Base-by-base conservation (phyloP, 202 grass and related monocot species). In the Eragrostis tef region DNA sequence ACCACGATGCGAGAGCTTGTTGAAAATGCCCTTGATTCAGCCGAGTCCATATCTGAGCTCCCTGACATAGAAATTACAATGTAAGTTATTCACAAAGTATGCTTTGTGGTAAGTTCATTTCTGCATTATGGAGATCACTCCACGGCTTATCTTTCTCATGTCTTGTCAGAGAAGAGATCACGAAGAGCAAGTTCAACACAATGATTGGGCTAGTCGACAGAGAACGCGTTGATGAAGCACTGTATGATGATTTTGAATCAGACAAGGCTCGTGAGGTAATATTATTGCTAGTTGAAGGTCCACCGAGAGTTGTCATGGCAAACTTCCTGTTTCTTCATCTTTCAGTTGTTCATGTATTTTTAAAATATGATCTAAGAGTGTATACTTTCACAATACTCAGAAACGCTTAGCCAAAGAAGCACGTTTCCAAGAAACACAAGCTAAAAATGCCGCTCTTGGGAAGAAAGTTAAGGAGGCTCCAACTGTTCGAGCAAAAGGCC, bases 241-340 rank as follows among this genome's bases (percentile, higher is more conserved):
- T 98, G 22, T 94, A 94, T 82, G 95, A 98, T 93, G 95, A 94
- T 86, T 98, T 98, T 94, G 95, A 98, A 71, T 94, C 92, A 54
- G 77, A 74, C 73, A 98, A 98, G 81, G 92, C 82, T 86, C 92
- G 95, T 42, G 95, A 98, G 95, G 95, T 98, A 82, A 41, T 26
- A 45, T 48, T 88, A 16, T 2, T 16, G 47, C 25, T 52, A 36
- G 60, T 34, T 50, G 59, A 73, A 50, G 29, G 5, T 77, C 53
- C 17, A 44, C 64, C 16, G 16, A 27, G 62, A 70, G 25, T 27
- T 39, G 26, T 45, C 9, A 16, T 71, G 79, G 14, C 20, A 50
- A 29, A 42, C 43, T 62, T 80, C 3, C 2, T 25, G 31, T 26
- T 6, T 66, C 27, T 43, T 42, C 42, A 56, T 57, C 36, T 73